A percentile compares a stretch with the other conserved stretches of the same genome.
These are phyloP conservation scores for Candida sanyaensis DNA, from an alignment of 1,139 yeast species.

Conservation along the genomic window DNA sequence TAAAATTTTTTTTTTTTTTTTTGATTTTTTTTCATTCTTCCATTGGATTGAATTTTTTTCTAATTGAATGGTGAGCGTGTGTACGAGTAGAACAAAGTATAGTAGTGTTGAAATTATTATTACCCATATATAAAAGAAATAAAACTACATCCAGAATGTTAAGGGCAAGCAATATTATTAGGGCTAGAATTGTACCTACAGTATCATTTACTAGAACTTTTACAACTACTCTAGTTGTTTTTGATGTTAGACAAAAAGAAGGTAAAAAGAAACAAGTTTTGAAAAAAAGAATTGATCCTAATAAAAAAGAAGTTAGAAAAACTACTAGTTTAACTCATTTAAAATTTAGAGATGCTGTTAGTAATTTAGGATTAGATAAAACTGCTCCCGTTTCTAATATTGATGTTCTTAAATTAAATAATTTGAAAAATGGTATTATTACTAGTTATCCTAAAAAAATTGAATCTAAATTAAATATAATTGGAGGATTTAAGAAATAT, in stretches of 20 bases:
- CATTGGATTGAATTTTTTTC: too few relatives aligned
- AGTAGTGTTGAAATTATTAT: too few relatives aligned
- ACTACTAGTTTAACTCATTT: slow-evolving; percentile 46
- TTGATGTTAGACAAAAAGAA: slow-evolving; percentile 20
- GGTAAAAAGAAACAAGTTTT: slow-evolving; percentile 22
- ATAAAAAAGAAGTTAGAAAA: slow-evolving; percentile 20
- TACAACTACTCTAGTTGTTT: slow-evolving; percentile 11
- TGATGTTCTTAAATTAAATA: not conserved
- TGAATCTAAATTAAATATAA: slow-evolving; percentile 28
- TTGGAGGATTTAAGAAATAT: slow-evolving; percentile 62
- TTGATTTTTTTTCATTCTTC: too few relatives aligned
- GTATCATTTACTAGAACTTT: slow-evolving; percentile 2
- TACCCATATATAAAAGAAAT: too few relatives aligned
- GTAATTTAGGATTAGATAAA: slow-evolving; percentile 36
- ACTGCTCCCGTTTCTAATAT: slow-evolving; percentile 16
- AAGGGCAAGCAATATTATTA: not conserved
- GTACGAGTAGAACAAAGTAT: too few relatives aligned
- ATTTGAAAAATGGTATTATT: slow-evolving; percentile 15
- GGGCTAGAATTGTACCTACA: not conserved
- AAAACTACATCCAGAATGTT: not conserved
- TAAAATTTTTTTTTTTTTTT: too few relatives aligned
- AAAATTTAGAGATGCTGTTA: slow-evolving; percentile 41
- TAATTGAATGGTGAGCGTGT: too few relatives aligned
- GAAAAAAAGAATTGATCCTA: slow-evolving; percentile 26
- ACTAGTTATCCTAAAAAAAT: slow-evolving; percentile 24